These are phyloP conservation scores for Aspergillus luchuensis DNA, from an alignment of 2,329 filamentous ascomycete genomes.

Conservation along the genomic window DNA sequence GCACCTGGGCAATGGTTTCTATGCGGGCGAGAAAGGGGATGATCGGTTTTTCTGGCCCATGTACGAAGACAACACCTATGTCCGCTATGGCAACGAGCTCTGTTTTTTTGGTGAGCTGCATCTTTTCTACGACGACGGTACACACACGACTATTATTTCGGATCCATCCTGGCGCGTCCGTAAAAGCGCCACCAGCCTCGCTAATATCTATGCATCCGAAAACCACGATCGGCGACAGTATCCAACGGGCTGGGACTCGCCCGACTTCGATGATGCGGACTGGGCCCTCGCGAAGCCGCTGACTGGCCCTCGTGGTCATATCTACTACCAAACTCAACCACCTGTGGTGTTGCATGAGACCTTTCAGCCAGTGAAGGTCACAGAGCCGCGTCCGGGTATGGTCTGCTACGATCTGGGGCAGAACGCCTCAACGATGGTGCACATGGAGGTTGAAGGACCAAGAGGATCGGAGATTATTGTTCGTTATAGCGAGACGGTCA, in stretches of 20 bases:
- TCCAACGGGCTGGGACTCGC: constrained; percentile 23
- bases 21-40: constrained; percentile 40
- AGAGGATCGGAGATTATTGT: constrained; percentile 22
- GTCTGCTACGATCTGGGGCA: constrained; percentile 27
- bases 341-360: constrained; percentile 27
- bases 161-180: constrained; percentile 25
- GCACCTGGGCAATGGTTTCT: constrained; percentile 50
- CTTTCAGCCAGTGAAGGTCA: constrained; percentile 17
- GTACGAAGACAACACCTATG: constrained; percentile 31
- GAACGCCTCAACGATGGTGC: constrained; percentile 25
- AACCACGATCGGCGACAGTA: constrained; percentile 24
- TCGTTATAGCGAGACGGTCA: constrained; percentile 23
- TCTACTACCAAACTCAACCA: constrained; percentile 27
- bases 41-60: constrained; percentile 31
- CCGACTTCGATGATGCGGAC: constrained; percentile 14
- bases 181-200: constrained; percentile 26
- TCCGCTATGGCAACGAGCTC: constrained; percentile 29
- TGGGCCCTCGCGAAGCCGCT: constrained; percentile 25
- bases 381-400: constrained; percentile 16
- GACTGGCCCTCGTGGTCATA: constrained; percentile 25
- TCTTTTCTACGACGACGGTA: constrained; percentile 23
- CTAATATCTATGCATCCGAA: constrained; percentile 30
- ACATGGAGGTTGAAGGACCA: constrained; percentile 19
- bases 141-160: constrained; percentile 22
- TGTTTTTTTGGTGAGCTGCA: constrained; percentile 31